Percentiles rank a stretch among this genome's conserved stretches.
Evolutionary conservation across 1,284 basidiomycete genomes (phyloP).

Genomic region (Puccinia novopanici): DNA sequence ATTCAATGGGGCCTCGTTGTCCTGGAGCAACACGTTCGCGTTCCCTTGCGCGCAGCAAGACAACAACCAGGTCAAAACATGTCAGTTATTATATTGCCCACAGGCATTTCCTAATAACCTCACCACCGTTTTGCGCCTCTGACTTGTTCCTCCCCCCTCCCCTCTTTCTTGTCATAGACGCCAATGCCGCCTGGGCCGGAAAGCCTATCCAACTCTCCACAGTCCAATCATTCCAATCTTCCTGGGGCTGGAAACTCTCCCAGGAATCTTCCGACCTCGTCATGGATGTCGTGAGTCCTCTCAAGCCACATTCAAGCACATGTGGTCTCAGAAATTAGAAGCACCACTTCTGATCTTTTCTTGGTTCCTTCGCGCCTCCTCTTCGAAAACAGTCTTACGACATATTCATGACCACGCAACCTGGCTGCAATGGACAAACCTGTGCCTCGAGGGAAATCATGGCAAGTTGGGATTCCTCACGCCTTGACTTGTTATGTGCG

Average conservation of each 20-base stretch:
- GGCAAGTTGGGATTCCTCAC: background rate
- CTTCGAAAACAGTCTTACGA: constrained; percentile 1
- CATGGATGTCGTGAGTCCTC: constrained; percentile 1
- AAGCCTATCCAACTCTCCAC: background rate
- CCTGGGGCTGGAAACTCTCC: constrained; percentile 1
- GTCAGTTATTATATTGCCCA: background rate
- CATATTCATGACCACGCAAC: constrained; percentile 2
- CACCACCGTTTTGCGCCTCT: background rate
- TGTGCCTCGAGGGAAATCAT: constrained; percentile 27
- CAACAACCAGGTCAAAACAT: constrained; percentile 17
- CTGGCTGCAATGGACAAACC: background rate
- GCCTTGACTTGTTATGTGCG: background rate
- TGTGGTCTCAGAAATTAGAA: background rate
- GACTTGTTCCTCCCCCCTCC: background rate
- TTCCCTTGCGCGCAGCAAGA: background rate
- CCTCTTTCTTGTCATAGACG: background rate
- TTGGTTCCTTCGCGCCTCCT: background rate
- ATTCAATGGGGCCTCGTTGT: background rate
- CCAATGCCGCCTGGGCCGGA: constrained; percentile 27
- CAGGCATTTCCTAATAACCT: no score
- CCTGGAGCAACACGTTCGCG: background rate
- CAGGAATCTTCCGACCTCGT: background rate
- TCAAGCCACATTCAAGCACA: no score
- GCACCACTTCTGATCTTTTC: background rate
- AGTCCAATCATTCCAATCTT: background rate